These are phyloP conservation scores for Gillenia trifoliata DNA, from an alignment of 306 rosid species.

Conservation along the genomic window DNA sequence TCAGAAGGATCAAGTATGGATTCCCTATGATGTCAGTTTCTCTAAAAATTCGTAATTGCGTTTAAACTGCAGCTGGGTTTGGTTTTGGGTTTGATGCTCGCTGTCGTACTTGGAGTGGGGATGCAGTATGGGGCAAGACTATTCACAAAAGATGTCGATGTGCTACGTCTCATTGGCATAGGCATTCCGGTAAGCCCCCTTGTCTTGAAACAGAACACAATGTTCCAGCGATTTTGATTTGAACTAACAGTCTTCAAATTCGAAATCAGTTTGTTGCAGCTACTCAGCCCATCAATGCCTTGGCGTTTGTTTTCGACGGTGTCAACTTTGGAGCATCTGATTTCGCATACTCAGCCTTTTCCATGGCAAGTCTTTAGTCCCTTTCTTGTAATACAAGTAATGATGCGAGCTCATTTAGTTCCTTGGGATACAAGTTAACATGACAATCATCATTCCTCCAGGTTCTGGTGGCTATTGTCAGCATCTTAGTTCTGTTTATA, in stretches of 20 bases:
- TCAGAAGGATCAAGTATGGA: not conserved
- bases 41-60: not conserved
- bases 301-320: conserved; percentile 96
- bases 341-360: conserved; percentile 91
- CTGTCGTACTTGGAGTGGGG: conserved; percentile 67
- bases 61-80: conserved; percentile 66
- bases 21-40: not conserved
- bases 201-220: conserved; percentile 14
- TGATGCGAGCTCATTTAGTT: not conserved
- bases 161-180: conserved; percentile 60
- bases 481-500: conserved; percentile 67
- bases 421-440: not conserved
- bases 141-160: conserved; percentile 63
- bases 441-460: conserved; percentile 20
- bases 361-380: conserved; percentile 60
- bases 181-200: conserved; percentile 74
- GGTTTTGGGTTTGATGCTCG: conserved; percentile 69
- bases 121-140: conserved; percentile 69
- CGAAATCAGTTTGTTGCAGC: conserved; percentile 75
- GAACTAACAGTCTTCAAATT: conserved; percentile 20
- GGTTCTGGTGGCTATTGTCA: conserved; percentile 79
- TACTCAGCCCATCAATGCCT: conserved; percentile 82
- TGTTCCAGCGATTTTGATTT: not conserved
- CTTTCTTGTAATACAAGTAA: not conserved
- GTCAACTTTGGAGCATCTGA: conserved; percentile 98